Base-by-base conservation (phyloP, 148 eudicot genomes). In the Vaccinium corymbosum region DNA sequence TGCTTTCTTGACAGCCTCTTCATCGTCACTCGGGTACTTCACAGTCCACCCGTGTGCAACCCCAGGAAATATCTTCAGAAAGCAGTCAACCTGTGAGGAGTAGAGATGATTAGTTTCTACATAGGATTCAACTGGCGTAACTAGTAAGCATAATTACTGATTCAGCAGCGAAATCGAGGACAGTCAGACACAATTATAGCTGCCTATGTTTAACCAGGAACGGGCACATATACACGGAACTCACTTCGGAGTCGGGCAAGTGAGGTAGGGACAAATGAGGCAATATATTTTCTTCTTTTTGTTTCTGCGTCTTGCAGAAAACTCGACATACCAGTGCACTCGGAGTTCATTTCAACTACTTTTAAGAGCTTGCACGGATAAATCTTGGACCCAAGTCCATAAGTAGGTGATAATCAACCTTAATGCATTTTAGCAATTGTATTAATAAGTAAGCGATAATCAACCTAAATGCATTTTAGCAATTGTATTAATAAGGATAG, bases 31-130 rank as follows among this genome's bases (percentile, higher is more conserved):
- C 11, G 85, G 62, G 87, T 94, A 91, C 81, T 91, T 88, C 70
- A 91, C 88, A 0, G 97, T 80, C 95, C 95, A 94, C 15, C 97
- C 97, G 13, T 92, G 97, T 16, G 85, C 29, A 57, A 92, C 94
- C 66, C 94, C 91, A 0, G 95, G 95, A 74, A 90, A 94, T 86
- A 94, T 88, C 89, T 91, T 94, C 71, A 90, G 91, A 57, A 84
- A 91, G 22, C 87, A 16, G 78, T 93, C 93, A 78, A 91, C 91
- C 95, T 93, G 83, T 78, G 46, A 14, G 12, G 64, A 50, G 75
- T 6, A 32, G 7, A 71, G 13, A 53, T 48, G 20, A 50, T 55
- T 27, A 78, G 57, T 52, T 25, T 53, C 59, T 77, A 53, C 27
- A 51, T 1, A 22, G 80, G 53, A 25, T 35, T n/a, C 32, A 22